Percentiles rank a stretch among this genome's conserved stretches.
Conservation (phyloP, 2,329 filamentous ascomycete genomes). For the Colletotrichum navitas region DNA sequence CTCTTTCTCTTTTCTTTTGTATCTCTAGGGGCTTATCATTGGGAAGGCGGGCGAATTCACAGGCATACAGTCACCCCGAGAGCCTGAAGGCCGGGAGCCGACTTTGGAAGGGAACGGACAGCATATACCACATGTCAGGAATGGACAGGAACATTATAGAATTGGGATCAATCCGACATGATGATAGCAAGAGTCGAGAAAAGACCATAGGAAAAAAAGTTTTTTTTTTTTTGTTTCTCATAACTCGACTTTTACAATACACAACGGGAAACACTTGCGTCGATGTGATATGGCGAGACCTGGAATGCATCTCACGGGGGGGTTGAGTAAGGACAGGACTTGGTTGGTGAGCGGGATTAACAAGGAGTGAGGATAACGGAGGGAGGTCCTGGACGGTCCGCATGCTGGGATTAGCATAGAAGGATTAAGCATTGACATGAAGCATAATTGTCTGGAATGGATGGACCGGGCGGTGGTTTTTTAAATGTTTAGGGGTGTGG, state of each 20-base stretch:
- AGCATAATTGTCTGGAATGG: conserved; percentile 31
- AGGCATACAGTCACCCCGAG: conserved; percentile 38
- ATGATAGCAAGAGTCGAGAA: conserved; percentile 40
- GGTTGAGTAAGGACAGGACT: background rate
- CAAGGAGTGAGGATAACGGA: conserved; percentile 1
- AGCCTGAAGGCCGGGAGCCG: conserved; percentile 39
- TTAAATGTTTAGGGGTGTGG: background rate
- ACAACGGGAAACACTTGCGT: background rate
- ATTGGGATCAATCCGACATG: conserved; percentile 41
- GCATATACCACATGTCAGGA: conserved; percentile 42
- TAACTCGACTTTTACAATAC: conserved; percentile 9
- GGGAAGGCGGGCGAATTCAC: conserved; percentile 37
- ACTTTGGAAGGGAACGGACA: conserved; percentile 36
- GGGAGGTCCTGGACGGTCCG: conserved; percentile 8
- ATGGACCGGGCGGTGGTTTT: conserved; percentile 20
- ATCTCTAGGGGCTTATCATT: conserved; percentile 16
- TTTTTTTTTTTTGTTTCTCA: conserved; percentile 35
- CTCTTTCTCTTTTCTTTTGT: conserved; percentile 28
- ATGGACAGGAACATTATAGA: conserved; percentile 39
- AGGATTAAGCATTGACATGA: conserved; percentile 31
- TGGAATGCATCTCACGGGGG: background rate
- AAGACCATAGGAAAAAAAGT: conserved; percentile 43
- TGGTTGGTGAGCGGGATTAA: background rate
- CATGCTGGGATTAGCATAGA: conserved; percentile 12
- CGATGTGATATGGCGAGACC: background rate